Percentiles rank a stretch among this genome's conserved stretches.
These are phyloP conservation scores for Ochetophila trinervis DNA, from an alignment of 306 rosid genomes.

Conservation along the genomic window DNA sequence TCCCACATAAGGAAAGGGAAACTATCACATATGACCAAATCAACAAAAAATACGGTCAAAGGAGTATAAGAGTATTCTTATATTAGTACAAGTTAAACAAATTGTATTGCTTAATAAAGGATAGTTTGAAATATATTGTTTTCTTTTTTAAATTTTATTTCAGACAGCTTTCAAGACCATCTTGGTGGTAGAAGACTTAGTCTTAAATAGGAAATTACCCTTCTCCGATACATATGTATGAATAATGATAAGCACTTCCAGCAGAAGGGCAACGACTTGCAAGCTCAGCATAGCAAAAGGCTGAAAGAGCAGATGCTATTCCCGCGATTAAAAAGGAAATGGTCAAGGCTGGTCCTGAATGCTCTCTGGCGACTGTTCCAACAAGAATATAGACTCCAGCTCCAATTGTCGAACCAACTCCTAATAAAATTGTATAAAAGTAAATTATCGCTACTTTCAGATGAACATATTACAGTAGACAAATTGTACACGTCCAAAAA, in stretches of 20 bases:
- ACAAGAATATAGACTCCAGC: conserved; percentile 97
- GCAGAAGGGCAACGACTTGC: conserved; percentile 96
- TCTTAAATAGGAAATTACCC: conserved; percentile 44
- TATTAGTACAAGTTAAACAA: neutral
- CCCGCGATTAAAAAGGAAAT: conserved; percentile 85
- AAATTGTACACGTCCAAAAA: conserved; percentile 7
- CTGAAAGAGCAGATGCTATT: conserved; percentile 89
- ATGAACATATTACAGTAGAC: neutral
- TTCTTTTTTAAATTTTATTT: too few relatives aligned
- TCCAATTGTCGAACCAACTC: conserved; percentile 95
- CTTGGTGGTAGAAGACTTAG: neutral
- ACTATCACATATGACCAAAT: neutral
- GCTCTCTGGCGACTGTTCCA: conserved; percentile 95
- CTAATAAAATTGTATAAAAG: conserved; percentile 31
- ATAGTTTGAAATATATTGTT: too few relatives aligned
- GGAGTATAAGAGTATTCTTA: neutral
- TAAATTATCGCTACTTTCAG: neutral
- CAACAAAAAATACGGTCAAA: neutral
- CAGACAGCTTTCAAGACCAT: too few relatives aligned
- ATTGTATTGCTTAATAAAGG: neutral
- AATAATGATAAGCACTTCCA: conserved; percentile 97
- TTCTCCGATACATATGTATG: conserved; percentile 93
- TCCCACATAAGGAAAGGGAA: neutral
- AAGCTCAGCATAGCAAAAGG: conserved; percentile 95
- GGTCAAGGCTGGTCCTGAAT: conserved; percentile 81